Evolutionary conservation across 192 early-diverging fungal genomes (phyloP), one percentile per base, ranked within the genome.

Genomic region (Dimargaris xerosporica): DNA sequence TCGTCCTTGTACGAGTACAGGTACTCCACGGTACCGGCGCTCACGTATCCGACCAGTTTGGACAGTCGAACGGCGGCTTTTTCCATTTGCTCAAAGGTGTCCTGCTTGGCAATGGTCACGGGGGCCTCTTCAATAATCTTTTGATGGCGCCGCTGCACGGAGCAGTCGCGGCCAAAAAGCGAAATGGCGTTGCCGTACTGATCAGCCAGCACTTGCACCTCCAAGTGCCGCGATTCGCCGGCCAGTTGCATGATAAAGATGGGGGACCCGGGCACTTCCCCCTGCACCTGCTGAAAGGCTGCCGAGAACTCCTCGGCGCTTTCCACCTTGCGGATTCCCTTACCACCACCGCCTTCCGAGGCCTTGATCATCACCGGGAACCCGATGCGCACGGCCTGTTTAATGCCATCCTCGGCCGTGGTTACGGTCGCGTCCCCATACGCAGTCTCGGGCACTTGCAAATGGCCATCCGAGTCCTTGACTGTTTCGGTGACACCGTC

Each of bases 1-100:
- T 81, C 80, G 66, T 87, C 83, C 61, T 91, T 78, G 53, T 72
- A 64, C 69, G 96, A 93, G 0, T 95, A 90, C 63, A 98, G 80
- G 78, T 96, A 98, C 71, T 98, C 95, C 42, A 89, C 95, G 0
- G 95, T 98, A 62, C 95, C 95, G 23, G 95, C 95, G 71, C 94
- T 96, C 71, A 85, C 80, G 80, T 98, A 98, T 66, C 85, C 83
- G 61, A 89, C 88, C 61, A 77, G 73, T 65, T 87, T 82, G 43
- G 93, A 92, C 62, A 98, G 79, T 75, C 89, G 93, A 70, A 95
- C 82, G 11, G 93, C 95, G 75, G 95, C 92, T 25, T 75, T 79
- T 58, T 93, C 75, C 46, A 98, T 94, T 21, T 77, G 77, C 54
- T 91, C 77, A 67, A 90, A 82, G 45, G 85, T 73, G 6, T 69